phyloP scores from a whole-genome alignment of 805 yeast genomes.

The Starmerella apis region DNA sequence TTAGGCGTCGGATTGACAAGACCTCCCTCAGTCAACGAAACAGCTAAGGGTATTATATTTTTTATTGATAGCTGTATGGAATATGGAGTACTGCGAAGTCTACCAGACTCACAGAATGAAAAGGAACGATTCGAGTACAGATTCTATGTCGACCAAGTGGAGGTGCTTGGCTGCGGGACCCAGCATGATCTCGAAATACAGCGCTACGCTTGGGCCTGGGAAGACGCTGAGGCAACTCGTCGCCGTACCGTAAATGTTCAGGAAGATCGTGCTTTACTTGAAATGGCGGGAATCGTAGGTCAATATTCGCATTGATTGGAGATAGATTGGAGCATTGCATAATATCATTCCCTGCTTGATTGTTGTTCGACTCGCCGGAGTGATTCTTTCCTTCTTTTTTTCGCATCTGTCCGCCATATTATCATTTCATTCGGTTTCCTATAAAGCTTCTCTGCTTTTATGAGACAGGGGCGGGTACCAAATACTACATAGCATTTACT shows the following conservation, averaged over 20 bases:
- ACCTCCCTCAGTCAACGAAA: constrained; percentile 34
- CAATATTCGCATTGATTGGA: constrained; percentile 27
- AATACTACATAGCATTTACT: no score
- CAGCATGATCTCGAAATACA: constrained; percentile 69
- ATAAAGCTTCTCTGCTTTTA: no score
- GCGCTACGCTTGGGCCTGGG: constrained; percentile 79
- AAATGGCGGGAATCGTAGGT: constrained; percentile 63
- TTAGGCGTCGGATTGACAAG: constrained; percentile 61
- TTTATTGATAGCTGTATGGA: constrained; percentile 71
- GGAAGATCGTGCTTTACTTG: constrained; percentile 77
- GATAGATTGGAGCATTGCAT: not conserved
- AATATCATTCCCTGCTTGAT: no score
- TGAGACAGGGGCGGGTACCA: no score
- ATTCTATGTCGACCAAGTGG: constrained; percentile 61
- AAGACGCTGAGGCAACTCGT: constrained; percentile 70
- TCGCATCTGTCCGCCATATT: no score
- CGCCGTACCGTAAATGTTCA: constrained; percentile 57
- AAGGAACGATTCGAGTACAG: constrained; percentile 47
- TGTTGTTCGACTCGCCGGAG: no score
- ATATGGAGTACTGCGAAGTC: constrained; percentile 65
- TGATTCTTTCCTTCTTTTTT: not conserved
- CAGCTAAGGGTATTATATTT: constrained; percentile 50
- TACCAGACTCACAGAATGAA: constrained; percentile 22
- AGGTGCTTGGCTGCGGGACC: constrained; percentile 88
- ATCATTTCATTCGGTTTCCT: no score